Evolutionary conservation across 257 asterid genomes (phyloP), one percentile per base, ranked within the genome.

Genomic region (Capsicum rhomboideum): DNA sequence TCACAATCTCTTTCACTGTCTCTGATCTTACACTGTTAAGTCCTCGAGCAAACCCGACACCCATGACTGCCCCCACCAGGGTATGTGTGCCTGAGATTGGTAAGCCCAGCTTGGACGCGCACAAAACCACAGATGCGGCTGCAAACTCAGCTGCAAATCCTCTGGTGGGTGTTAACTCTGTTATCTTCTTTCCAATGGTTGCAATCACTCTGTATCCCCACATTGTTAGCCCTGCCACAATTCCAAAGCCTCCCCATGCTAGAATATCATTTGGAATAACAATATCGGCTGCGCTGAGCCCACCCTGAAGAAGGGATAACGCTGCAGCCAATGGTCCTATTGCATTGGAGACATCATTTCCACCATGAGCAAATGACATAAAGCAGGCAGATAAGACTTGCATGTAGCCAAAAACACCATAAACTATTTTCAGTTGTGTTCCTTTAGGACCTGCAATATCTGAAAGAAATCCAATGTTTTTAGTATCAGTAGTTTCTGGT

Each of bases 281-380:
- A 44, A 94, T 93, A 63, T 90, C 90, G 0, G 89, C 91, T n/a
- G 90, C 90, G 50, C 90, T 89, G 83, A 87, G 37, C 0, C 98
- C 98, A 6, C 97, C 97, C 81, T 96, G 98, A 10, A 94, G 96
- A 80, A 96, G 89, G 13, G 99, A 87, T 52, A 96, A 64, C 9
- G 98, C 99, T 31, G 99, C 97, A 13, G 98, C 98, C 72, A 94
- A 75, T 10, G 98, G 98, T 82, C 98, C 98, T 64, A 96, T 94
- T 2, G 99, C 98, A 80, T 96, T 96, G 55, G 99, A 94, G 16
- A 96, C 99, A 55, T 94, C 98, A 55, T 96, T 96, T 80, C 99
- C 99, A n/a, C 99, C 99, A 54, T 94, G 99, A 9, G 99, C 99
- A 84, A 96, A 94, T 29, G 98, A 93, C 99, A 94, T 96, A 92